These are phyloP conservation scores for Ochromonas danica DNA, from an alignment of 108 stramenopile genomes.

Conservation along the genomic window DNA sequence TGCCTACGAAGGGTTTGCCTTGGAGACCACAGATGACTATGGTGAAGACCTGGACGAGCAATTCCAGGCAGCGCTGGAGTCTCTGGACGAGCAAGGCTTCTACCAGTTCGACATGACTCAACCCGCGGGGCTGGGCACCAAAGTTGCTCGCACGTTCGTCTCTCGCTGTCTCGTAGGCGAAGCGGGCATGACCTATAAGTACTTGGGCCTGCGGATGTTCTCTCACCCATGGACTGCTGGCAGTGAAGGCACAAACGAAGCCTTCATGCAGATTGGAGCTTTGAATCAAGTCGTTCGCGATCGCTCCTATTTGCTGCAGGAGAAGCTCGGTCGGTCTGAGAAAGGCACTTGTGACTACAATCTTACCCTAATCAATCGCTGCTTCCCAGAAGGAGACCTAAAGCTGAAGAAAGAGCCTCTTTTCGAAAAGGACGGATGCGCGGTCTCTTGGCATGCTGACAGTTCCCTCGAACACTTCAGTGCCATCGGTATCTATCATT, in stretches of 20 bases:
- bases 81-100: constrained; percentile 38
- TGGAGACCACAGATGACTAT: too few species aligned
- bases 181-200: constrained; percentile 85
- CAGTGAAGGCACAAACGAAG: background rate
- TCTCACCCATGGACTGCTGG: constrained; percentile 73
- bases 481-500: constrained; percentile 75
- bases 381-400: constrained; percentile 57
- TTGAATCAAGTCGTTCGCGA: constrained; percentile 37
- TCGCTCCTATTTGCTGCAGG: constrained; percentile 34
- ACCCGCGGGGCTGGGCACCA: constrained; percentile 50
- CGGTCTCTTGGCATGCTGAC: constrained; percentile 85
- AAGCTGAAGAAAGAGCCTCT: constrained; percentile 59
- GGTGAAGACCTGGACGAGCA: too few species aligned
- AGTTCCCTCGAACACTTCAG: constrained; percentile 69
- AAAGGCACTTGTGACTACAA: constrained; percentile 58
- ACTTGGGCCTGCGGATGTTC: constrained; percentile 80
- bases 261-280: constrained; percentile 27
- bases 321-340: background rate
- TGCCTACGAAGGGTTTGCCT: too few species aligned
- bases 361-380: constrained; percentile 76
- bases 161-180: constrained; percentile 66
- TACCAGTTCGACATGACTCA: constrained; percentile 50
- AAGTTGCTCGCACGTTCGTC: constrained; percentile 45
- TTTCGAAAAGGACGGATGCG: constrained; percentile 50
- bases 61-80: too few species aligned